Evolutionary conservation across 345 rosid species (phyloP), one percentile per base, ranked within the genome.

Genomic region (Trapa bicornis): DNA sequence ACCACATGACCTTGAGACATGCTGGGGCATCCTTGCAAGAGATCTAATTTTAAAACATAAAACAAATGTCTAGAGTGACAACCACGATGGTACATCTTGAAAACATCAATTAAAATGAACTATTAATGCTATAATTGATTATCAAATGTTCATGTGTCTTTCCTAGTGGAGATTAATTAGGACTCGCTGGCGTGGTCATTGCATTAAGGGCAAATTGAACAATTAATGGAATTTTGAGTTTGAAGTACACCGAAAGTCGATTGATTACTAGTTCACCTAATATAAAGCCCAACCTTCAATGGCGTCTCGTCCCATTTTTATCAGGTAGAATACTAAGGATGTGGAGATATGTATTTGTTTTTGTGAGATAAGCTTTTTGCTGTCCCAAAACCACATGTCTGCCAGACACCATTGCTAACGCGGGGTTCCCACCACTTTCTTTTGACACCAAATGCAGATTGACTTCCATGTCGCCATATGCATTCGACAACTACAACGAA

Each of bases 391-490:
- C 17, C 22, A 50, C 56, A 6, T 50, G 56, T 50, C 29, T 22
- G 29, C 29, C 14, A 50, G 56, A 16, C 56, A 1, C 4, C 56
- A 50, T 50, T 14, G 15, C 13, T 50, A 50, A 50, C 56, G 22
- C 56, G 4, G 29, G 29, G 29, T 41, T 41, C 7, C 6, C 43
- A 41, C 7, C 43, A 4, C 43, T 41, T 41, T 41, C 7, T 50
- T 22, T 68, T 71, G 11, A 7, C n/a, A 39, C n/a, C 29, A 35
- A 52, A 11, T 78, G 67, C 83, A 86, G 91, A 75, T 68, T 82
- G 81, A 80, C 78, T 62, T 64, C 61, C 2, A 72, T 4, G 8
- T 69, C 72, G 1, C 87, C 91, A 1, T 81, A 79, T n/a, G 66
- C 64, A 3, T 67, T 75, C 9, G 69, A 36, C 48, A 45, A 61